Conservation (phyloP, 495 filamentous ascomycete species). For the Zalerion maritima region DNA sequence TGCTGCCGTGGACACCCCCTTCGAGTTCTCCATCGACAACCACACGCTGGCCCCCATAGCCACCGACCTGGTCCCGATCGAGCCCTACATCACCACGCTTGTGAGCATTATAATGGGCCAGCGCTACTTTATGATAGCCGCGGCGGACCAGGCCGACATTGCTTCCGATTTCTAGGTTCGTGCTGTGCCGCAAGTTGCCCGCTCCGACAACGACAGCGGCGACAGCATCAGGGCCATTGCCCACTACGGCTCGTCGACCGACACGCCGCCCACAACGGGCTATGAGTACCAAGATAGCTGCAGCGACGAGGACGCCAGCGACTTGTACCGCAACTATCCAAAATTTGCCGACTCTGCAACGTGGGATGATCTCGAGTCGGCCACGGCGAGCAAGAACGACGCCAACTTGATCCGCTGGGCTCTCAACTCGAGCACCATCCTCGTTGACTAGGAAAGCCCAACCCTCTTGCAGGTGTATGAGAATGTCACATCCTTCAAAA, state of each 20-base stretch:
- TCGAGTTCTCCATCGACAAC: conserved; percentile 34
- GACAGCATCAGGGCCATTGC: conserved; percentile 43
- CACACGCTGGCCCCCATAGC: conserved; percentile 34
- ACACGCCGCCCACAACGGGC: conserved; percentile 18
- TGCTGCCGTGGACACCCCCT: conserved; percentile 32
- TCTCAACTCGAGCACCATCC: conserved; percentile 25
- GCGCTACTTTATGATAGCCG: conserved; percentile 50
- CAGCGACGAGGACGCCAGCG: conserved; percentile 19
- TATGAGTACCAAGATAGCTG: conserved; percentile 21
- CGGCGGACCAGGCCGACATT: conserved; percentile 41
- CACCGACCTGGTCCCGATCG: conserved; percentile 31
- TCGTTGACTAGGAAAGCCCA: conserved; percentile 29
- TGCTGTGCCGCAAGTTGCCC: conserved; percentile 37
- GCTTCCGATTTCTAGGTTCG: too few species aligned
- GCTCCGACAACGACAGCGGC: conserved; percentile 23
- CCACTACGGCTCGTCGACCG: conserved; percentile 27
- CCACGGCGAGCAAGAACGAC: conserved; percentile 8
- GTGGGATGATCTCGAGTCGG: conserved; percentile 15
- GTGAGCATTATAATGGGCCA: conserved; percentile 50
- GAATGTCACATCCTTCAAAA: conserved; percentile 15
- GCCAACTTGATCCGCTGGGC: conserved; percentile 27
- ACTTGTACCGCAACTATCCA: conserved; percentile 27
- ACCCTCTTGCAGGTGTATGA: conserved; percentile 24
- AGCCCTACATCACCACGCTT: conserved; percentile 26
- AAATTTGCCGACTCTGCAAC: conserved; percentile 14